phyloP scores from a whole-genome alignment of 2,329 filamentous ascomycete species.

The Stachybotrys echinatus region DNA sequence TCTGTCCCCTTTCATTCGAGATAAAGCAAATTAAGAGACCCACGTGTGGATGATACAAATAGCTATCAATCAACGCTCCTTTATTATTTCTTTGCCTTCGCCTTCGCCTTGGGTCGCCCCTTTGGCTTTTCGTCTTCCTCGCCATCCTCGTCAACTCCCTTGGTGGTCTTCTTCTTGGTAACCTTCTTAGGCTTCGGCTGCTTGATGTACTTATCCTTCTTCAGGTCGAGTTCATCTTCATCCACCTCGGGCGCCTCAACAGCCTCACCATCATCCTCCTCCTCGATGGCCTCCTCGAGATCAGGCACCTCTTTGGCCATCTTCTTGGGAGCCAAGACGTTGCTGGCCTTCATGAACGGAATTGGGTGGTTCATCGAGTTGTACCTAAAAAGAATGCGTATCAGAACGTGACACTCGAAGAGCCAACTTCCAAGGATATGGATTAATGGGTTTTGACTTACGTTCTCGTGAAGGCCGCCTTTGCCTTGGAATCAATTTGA shows the following conservation, averaged over 20 bases:
- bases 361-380: conserved; percentile 82
- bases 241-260: conserved; percentile 55
- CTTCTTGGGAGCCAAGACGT: conserved; percentile 67
- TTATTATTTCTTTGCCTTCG: conserved; percentile 26
- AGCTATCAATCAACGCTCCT: background rate
- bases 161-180: conserved; percentile 36
- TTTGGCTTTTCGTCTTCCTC: conserved; percentile 50
- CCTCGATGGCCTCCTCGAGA: conserved; percentile 92
- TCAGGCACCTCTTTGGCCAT: conserved; percentile 75
- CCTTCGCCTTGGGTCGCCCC: conserved; percentile 34
- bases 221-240: conserved; percentile 75
- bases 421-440: background rate
- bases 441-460: conserved; percentile 50
- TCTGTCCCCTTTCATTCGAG: too few relatives aligned
- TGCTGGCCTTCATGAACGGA: conserved; percentile 93
- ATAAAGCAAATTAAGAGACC: background rate
- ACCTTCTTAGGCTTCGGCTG: conserved; percentile 67
- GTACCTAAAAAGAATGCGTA: conserved; percentile 51
- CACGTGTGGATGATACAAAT: background rate
- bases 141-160: conserved; percentile 41
- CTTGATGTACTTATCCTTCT: conserved; percentile 95
- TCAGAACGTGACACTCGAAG: too few relatives aligned
- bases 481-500: conserved; percentile 79
- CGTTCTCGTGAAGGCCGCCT: conserved; percentile 82
- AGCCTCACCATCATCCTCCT: conserved; percentile 71